Percentiles rank a stretch among this genome's conserved stretches.
These are phyloP conservation scores for Xenosphaeropsis pyriputrescens DNA, from an alignment of 2,329 filamentous ascomycete genomes.

Conservation along the genomic window DNA sequence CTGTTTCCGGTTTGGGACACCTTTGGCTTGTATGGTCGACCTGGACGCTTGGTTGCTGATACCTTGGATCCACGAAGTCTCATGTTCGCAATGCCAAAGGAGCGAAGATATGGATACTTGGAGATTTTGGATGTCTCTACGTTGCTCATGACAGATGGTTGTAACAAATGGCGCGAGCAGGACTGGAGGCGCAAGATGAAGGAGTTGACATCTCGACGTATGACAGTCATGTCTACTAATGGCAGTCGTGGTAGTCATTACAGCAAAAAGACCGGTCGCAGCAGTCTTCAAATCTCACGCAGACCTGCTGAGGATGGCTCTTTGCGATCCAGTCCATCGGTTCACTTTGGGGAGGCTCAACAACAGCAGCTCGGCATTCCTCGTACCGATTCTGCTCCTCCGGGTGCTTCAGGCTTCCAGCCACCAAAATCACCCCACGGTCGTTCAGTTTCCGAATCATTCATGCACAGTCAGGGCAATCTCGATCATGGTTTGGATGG, in stretches of 20 bases:
- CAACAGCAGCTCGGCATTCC: conserved; percentile 6
- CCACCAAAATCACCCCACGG: conserved; percentile 8
- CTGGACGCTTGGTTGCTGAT: conserved; percentile 74
- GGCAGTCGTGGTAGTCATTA: conserved; percentile 24
- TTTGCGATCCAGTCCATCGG: conserved; percentile 35
- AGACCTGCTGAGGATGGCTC: conserved; percentile 23
- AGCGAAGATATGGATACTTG: conserved; percentile 77
- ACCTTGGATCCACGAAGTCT: conserved; percentile 74
- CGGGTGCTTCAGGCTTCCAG: conserved; percentile 17
- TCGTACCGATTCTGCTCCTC: conserved; percentile 36
- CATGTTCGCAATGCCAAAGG: conserved; percentile 96
- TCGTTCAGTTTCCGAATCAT: conserved; percentile 17
- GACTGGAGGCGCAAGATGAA: conserved; percentile 87
- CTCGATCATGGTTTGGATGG: conserved; percentile 14
- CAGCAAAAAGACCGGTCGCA: conserved; percentile 44
- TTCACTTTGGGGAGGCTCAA: conserved; percentile 11
- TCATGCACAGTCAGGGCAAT: conserved; percentile 6
- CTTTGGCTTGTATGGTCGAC: conserved; percentile 82
- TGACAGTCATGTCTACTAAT: conserved; percentile 44
- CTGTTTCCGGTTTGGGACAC: conserved; percentile 91
- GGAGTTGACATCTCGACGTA: conserved; percentile 68
- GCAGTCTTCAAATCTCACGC: conserved; percentile 8
- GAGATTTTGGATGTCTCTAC: conserved; percentile 75
- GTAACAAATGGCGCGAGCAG: conserved; percentile 63
- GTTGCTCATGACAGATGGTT: conserved; percentile 67